A percentile compares a stretch with the other conserved stretches of the same genome.
Evolutionary conservation across 257 asterid species (phyloP).

Genomic region (Ajuga chamaepitys): DNA sequence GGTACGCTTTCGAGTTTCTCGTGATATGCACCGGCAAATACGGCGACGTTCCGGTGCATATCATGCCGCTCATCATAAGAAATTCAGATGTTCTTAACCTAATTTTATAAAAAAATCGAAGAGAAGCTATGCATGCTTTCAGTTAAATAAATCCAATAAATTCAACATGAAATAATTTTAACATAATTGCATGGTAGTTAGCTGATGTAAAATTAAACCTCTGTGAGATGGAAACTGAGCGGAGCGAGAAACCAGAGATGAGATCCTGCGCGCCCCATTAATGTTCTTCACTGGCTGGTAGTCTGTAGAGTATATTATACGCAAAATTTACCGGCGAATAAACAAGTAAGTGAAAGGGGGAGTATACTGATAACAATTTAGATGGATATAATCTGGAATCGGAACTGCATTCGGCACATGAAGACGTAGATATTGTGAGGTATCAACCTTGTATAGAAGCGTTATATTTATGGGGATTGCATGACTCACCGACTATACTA

Average conservation of each 20-base stretch:
- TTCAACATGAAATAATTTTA: background rate
- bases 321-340: too few species aligned
- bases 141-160: background rate
- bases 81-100: background rate
- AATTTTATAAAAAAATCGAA: background rate
- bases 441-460: too few species aligned
- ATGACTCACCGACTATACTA: too few species aligned
- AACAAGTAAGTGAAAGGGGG: too few species aligned
- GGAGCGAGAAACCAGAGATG: slow-evolving; percentile 59
- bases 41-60: slow-evolving; percentile 80
- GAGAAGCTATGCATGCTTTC: background rate
- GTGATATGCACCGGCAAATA: slow-evolving; percentile 88
- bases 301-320: too few species aligned
- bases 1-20: slow-evolving; percentile 66
- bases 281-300: too few species aligned
- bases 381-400: too few species aligned
- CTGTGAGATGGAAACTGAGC: slow-evolving; percentile 32
- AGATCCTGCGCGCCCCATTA: slow-evolving; percentile 59
- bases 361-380: too few species aligned
- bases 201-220: slow-evolving; percentile 21
- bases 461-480: too few species aligned
- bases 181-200: background rate
- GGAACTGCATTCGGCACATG: too few species aligned
- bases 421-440: too few species aligned
- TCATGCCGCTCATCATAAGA: too few species aligned